A percentile compares a stretch with the other conserved stretches of the same genome.
These are phyloP conservation scores for Sclerotinia nivalis DNA, from an alignment of 2,329 filamentous ascomycete genomes.

Conservation along the genomic window DNA sequence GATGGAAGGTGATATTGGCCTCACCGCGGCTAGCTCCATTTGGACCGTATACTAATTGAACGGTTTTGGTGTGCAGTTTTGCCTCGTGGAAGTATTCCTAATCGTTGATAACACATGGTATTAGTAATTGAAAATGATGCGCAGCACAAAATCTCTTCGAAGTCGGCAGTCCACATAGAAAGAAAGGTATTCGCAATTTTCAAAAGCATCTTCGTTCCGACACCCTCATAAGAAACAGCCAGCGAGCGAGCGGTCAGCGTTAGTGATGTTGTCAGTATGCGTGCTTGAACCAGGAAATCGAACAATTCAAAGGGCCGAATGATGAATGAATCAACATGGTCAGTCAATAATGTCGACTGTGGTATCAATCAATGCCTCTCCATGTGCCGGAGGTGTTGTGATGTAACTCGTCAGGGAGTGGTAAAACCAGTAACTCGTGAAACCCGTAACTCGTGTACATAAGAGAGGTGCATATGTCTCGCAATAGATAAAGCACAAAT, in stretches of 20 bases:
- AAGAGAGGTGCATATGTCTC: neutral
- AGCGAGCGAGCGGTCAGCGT: constrained; percentile 62
- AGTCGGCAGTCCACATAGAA: constrained; percentile 37
- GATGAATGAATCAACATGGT: neutral
- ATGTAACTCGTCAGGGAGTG: neutral
- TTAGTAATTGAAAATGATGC: constrained; percentile 61
- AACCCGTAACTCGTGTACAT: neutral
- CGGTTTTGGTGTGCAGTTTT: constrained; percentile 23
- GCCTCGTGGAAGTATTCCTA: constrained; percentile 96
- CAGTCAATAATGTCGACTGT: neutral
- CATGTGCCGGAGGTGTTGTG: neutral
- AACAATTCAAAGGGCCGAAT: neutral
- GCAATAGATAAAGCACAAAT: neutral
- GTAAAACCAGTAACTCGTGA: neutral
- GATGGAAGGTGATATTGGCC: constrained; percentile 83
- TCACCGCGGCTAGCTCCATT: constrained; percentile 89
- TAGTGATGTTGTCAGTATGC: constrained; percentile 42
- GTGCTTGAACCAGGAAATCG: neutral
- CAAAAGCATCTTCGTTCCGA: constrained; percentile 8
- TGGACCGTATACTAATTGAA: constrained; percentile 89
- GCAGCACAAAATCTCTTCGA: constrained; percentile 38
- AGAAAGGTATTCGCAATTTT: constrained; percentile 28
- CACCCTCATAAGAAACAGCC: constrained; percentile 44
- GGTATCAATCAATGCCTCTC: neutral
- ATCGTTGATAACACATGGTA: constrained; percentile 53